phyloP scores from a whole-genome alignment of 78 protist genomes.

The Dictyostelium brefeldianum region DNA sequence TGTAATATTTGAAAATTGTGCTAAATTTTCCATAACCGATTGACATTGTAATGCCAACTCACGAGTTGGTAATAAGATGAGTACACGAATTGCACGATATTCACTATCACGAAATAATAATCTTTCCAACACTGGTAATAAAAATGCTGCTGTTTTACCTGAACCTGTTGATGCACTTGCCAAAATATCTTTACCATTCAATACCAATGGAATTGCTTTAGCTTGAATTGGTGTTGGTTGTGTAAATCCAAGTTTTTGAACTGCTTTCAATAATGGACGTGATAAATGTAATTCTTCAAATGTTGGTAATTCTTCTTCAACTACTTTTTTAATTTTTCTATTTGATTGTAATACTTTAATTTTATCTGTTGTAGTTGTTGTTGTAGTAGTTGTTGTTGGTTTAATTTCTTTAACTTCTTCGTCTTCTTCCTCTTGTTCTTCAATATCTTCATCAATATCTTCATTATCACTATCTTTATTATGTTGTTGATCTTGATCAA shows the following conservation, averaged over 20 bases:
- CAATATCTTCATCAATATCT: constrained; percentile 6
- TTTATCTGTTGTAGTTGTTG: constrained; percentile 14
- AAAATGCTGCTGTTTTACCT: constrained; percentile 96
- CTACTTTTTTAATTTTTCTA: constrained; percentile 49
- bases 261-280: constrained; percentile 70
- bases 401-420: neutral
- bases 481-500: neutral
- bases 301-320: constrained; percentile 74
- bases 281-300: constrained; percentile 76
- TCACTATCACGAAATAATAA: constrained; percentile 53
- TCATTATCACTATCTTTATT: neutral
- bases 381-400: neutral
- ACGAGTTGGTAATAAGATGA: constrained; percentile 93
- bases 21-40: constrained; percentile 81
- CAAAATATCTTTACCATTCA: constrained; percentile 88
- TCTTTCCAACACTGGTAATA: constrained; percentile 91
- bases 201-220: constrained; percentile 84
- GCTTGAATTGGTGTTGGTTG: constrained; percentile 86
- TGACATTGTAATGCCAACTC: constrained; percentile 95
- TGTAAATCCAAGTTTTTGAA: constrained; percentile 58
- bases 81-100: constrained; percentile 54
- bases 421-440: constrained; percentile 18
- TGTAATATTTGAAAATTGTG: constrained; percentile 82
- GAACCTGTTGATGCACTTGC: constrained; percentile 95
- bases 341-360: constrained; percentile 66